These are phyloP conservation scores for Huntiella bhutanensis DNA, from an alignment of 2,329 filamentous ascomycete species.

Conservation along the genomic window DNA sequence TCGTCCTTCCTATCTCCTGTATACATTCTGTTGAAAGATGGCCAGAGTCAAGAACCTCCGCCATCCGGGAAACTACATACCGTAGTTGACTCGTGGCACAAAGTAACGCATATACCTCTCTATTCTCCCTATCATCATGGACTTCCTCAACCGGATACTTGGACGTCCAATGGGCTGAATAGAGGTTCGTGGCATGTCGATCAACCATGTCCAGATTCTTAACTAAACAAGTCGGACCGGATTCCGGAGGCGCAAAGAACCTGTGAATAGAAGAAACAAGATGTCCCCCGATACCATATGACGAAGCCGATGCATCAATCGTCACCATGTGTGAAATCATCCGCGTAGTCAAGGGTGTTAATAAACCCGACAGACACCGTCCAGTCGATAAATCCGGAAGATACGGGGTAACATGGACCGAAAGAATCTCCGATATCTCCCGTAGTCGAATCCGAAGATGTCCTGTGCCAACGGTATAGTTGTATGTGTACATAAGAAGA, in stretches of 20 bases:
- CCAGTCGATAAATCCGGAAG: no score
- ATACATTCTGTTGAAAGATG: no score
- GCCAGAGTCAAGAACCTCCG: not conserved
- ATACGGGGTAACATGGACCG: no score
- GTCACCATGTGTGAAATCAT: not conserved
- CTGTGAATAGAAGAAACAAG: not conserved
- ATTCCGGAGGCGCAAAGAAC: not conserved
- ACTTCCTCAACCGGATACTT: not conserved
- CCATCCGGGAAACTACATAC: slow-evolving; percentile 1
- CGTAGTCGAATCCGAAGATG: no score
- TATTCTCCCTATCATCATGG: slow-evolving; percentile 1
- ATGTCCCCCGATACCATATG: not conserved
- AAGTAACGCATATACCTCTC: not conserved
- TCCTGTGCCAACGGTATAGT: not conserved
- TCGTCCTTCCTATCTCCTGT: no score
- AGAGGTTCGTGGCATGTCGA: not conserved
- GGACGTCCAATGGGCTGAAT: not conserved
- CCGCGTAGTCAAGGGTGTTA: not conserved
- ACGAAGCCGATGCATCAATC: not conserved
- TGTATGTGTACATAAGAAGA: not conserved
- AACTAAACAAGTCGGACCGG: not conserved
- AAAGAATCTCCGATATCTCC: no score
- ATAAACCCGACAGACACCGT: no score
- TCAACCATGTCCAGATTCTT: not conserved
- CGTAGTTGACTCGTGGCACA: not conserved